phyloP scores from a whole-genome alignment of 2,329 filamentous ascomycete species.

The Diaporthe vaccinii region DNA sequence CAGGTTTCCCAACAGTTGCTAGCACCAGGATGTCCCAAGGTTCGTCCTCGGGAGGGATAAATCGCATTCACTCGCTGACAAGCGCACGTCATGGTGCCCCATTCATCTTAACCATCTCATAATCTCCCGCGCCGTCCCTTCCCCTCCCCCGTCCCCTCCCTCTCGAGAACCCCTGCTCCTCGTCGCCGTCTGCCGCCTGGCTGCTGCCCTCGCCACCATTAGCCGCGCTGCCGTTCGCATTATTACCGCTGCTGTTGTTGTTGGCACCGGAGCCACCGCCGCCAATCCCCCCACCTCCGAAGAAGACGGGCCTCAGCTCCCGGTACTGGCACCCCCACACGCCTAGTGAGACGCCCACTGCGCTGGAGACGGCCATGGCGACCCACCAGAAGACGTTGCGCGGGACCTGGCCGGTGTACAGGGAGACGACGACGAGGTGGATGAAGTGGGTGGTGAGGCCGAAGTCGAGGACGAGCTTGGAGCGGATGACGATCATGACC shows the following conservation, averaged over 20 bases:
- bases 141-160: constrained; percentile 66
- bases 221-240: constrained; percentile 43
- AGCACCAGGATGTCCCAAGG: background rate
- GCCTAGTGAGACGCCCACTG: constrained; percentile 70
- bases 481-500: constrained; percentile 85
- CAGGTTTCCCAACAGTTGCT: constrained; percentile 1
- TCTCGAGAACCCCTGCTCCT: constrained; percentile 64
- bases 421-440: constrained; percentile 62
- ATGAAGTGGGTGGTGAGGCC: constrained; percentile 77
- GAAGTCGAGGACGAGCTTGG: constrained; percentile 96
- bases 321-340: constrained; percentile 94
- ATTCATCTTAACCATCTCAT: constrained; percentile 75
- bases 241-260: constrained; percentile 43
- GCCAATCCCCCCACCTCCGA: constrained; percentile 68
- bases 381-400: constrained; percentile 89
- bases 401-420: constrained; percentile 85
- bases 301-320: constrained; percentile 89
- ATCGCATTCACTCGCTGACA: background rate
- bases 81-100: constrained; percentile 36
- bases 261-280: constrained; percentile 54
- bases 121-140: constrained; percentile 69
- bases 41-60: background rate
- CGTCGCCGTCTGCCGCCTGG: constrained; percentile 50
- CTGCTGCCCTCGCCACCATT: constrained; percentile 41
- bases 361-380: constrained; percentile 63